Conservation (phyloP, 1,284 basidiomycete species). For the Wallemia mellicola region DNA sequence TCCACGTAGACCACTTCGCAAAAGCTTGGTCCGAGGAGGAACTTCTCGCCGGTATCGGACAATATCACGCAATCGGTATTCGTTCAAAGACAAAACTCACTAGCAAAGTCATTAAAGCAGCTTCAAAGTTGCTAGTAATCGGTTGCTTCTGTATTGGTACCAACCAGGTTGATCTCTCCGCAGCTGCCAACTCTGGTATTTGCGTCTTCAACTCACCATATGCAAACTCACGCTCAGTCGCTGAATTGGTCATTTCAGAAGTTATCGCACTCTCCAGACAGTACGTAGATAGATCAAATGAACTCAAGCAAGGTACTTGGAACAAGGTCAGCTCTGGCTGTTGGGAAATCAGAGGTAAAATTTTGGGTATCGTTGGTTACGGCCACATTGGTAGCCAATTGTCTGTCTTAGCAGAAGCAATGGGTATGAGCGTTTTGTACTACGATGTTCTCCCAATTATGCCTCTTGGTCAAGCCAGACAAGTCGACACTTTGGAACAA, state of each 20-base stretch:
- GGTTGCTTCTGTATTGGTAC: conserved; percentile 99
- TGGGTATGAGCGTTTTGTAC: conserved; percentile 89
- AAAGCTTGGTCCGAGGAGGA: conserved; percentile 76
- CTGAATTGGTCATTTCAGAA: conserved; percentile 88
- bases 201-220: conserved; percentile 99
- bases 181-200: conserved; percentile 64
- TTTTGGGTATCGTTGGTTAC: conserved; percentile 89
- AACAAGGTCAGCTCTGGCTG: conserved; percentile 97
- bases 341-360: conserved; percentile 95
- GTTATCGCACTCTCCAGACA: conserved; percentile 83
- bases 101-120: conserved; percentile 54
- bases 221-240: conserved; percentile 96
- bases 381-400: conserved; percentile 96
- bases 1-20: conserved; percentile 68
- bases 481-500: conserved; percentile 50
- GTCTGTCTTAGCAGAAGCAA: conserved; percentile 82
- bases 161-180: conserved; percentile 78
- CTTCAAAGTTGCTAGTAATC: conserved; percentile 69
- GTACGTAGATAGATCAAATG: conserved; percentile 58
- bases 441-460: conserved; percentile 90
- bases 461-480: conserved; percentile 80
- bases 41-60: conserved; percentile 53
- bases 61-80: conserved; percentile 86
- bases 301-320: conserved; percentile 74
- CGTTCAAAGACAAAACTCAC: conserved; percentile 94